Base-by-base conservation (phyloP, 2,329 filamentous ascomycete species). In the Cladobotryum protrusum region DNA sequence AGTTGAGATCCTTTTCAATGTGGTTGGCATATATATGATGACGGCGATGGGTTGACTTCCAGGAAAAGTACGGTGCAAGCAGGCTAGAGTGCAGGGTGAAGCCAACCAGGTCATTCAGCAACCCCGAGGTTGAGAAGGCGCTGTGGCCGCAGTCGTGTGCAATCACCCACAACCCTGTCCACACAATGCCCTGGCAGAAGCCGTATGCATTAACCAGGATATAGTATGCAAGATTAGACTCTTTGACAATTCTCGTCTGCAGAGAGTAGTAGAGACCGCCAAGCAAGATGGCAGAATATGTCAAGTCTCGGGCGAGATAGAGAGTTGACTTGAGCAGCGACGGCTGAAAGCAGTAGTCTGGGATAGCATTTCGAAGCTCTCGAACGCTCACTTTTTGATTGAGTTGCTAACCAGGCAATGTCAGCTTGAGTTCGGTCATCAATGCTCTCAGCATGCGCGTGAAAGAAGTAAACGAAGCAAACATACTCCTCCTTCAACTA, bases 1-100 rank as follows among this genome's bases (percentile, higher is more conserved):
- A 44, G 42, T 24, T 29, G 42, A 32, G 18, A 18, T 44, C 42
- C 29, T 44, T 44, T 18, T 29, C 3, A 29, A 44, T n/a, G 24
- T 44, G 42, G 29, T 32, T 32, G 18, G 42, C 24, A 33, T 24
- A 24, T 14, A 32, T 29, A 15, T 44, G 42, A 15, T 44, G 42
- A n/a, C 18, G 18, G 14, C 24, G 18, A 15, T 44, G 42, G 8
- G 42, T 29, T n/a, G 24, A 29, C 24, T 55, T 45, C 54, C 54
- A 56, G 11, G 52, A 55, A 42, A 55, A 55, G 36, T 56, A 56
- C 12, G 54, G 54, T 2, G 45, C 52, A 15, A 66, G 56, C 18
- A 67, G 58, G 13, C 57, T 42, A 9, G 63, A 65, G 57, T 67
- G 64, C 24, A 49, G 11, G 18, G 52, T 32, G 24, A 43, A 57